Percentiles rank a stretch among this genome's conserved stretches.
Conservation (phyloP, 768 basidiomycete species). For the Lactarius psammicola region DNA sequence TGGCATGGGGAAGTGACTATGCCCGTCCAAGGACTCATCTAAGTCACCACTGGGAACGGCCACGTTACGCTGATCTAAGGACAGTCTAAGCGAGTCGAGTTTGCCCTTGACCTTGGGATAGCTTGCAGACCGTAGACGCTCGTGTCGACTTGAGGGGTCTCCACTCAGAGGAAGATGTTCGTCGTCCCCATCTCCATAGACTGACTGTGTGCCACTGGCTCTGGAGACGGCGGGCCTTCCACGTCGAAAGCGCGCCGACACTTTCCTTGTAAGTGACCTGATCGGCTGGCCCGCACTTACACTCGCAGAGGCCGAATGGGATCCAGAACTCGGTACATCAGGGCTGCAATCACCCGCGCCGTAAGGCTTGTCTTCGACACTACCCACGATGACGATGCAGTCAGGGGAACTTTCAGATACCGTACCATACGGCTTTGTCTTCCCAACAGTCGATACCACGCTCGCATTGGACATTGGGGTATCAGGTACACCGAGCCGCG, state of each 20-base stretch:
- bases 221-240: slow-evolving; percentile 8
- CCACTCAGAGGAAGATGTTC: background rate
- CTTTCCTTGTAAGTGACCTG: slow-evolving; percentile 26
- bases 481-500: background rate
- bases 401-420: slow-evolving; percentile 11
- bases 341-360: no score
- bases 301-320: slow-evolving; percentile 1
- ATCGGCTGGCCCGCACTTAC: background rate
- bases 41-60: background rate
- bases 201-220: background rate
- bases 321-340: background rate
- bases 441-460: background rate
- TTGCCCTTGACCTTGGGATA: slow-evolving; percentile 19
- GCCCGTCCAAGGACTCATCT: background rate
- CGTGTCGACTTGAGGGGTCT: slow-evolving; percentile 15
- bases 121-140: slow-evolving; percentile 19
- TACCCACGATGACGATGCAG: slow-evolving; percentile 17
- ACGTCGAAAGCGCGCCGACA: slow-evolving; percentile 23
- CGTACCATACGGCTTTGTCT: background rate
- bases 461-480: background rate
- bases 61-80: slow-evolving; percentile 6
- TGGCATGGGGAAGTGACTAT: background rate
- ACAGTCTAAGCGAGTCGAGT: slow-evolving; percentile 18
- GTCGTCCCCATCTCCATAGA: background rate
- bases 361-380: slow-evolving; percentile 4